A percentile compares a stretch with the other conserved stretches of the same genome.
phyloP scores from a whole-genome alignment of 2,329 filamentous ascomycete species.

The Mycosphaerella sp. region DNA sequence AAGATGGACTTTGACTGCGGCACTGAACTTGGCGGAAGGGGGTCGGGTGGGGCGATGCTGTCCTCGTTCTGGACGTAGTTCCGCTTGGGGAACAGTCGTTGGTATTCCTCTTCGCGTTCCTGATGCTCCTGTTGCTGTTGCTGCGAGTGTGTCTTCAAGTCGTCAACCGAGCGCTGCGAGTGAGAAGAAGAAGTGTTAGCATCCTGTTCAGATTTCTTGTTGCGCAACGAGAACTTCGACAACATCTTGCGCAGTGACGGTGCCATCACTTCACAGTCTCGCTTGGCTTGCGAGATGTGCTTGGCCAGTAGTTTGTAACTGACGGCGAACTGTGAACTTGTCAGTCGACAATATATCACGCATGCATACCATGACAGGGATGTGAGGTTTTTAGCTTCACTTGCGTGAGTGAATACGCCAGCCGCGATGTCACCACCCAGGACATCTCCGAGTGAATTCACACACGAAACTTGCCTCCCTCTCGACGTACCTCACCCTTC shows the following conservation, averaged over 20 bases:
- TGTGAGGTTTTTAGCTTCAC: not conserved
- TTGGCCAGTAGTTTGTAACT: too few relatives aligned
- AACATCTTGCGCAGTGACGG: not conserved
- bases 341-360: not conserved
- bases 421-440: not conserved
- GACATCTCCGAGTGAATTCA: not conserved
- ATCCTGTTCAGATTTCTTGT: not conserved
- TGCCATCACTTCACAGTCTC: constrained; percentile 1
- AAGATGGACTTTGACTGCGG: not conserved
- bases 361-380: not conserved
- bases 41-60: not conserved
- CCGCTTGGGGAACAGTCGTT: not conserved
- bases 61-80: not conserved
- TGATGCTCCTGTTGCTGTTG: not conserved
- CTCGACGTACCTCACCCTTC: not conserved
- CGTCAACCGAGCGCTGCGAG: not conserved
- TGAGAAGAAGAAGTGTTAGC: not conserved
- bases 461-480: too few relatives aligned
- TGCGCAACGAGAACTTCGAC: not conserved
- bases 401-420: not conserved
- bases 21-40: not conserved
- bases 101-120: not conserved
- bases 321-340: not conserved
- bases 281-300: constrained; percentile 7
- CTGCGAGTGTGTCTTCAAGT: not conserved